A percentile compares a stretch with the other conserved stretches of the same genome.
phyloP scores from a whole-genome alignment of 73 alveolate genomes.

The Urostyla sp. region DNA sequence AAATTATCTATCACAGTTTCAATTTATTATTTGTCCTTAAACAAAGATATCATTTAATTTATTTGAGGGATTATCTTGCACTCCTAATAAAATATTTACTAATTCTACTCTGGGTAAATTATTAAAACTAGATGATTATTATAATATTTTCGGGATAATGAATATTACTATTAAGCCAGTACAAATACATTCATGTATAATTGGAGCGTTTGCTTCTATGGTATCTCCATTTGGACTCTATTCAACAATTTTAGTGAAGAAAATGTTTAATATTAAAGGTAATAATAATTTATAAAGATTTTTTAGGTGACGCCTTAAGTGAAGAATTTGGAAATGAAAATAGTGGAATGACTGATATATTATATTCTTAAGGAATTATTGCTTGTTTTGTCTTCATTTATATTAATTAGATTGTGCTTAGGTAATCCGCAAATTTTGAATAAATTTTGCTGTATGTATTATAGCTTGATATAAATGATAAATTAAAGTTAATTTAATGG shows the following conservation, averaged over 20 bases:
- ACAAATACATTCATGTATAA: not conserved
- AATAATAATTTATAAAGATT: not conserved
- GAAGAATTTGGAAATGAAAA: conserved; percentile 7
- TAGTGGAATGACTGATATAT: conserved; percentile 20
- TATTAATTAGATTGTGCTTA: conserved; percentile 2
- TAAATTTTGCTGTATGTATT: not conserved
- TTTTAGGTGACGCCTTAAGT: not conserved
- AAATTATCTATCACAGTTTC: conserved; percentile 1
- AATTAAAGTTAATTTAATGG: conserved; percentile 1
- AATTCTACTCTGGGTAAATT: not conserved
- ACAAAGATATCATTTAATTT: not conserved
- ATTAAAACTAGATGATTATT: not conserved
- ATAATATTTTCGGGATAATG: not conserved
- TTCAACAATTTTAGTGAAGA: not conserved
- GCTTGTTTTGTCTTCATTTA: conserved; percentile 24
- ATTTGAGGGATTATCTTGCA: conserved; percentile 29
- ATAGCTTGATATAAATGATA: not conserved
- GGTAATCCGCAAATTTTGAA: conserved; percentile 17
- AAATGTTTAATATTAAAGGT: conserved; percentile 29
- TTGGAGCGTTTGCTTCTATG: conserved; percentile 10
- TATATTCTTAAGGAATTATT: conserved; percentile 11
- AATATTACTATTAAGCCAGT: not conserved
- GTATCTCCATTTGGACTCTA: conserved; percentile 39
- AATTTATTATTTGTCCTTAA: conserved; percentile 16
- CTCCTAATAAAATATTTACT: not conserved